These are phyloP conservation scores for Elongisporangium anandrum DNA, from an alignment of 352 stramenopile genomes.

Conservation along the genomic window DNA sequence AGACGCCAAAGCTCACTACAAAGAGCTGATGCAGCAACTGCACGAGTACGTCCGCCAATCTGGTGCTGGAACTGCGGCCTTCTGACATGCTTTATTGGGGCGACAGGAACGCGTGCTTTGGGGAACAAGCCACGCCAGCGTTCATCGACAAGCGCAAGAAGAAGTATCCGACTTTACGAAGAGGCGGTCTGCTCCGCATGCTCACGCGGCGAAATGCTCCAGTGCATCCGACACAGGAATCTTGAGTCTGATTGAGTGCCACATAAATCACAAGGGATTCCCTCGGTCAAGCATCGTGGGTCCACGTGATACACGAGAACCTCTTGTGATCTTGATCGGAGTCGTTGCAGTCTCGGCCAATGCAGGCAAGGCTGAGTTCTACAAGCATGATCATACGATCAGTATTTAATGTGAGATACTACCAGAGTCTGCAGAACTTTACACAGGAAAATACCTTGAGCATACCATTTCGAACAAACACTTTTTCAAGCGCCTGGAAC, in stretches of 20 bases:
- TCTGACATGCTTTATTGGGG: conserved; percentile 1
- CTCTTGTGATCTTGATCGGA: conserved; percentile 1
- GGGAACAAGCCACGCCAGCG: conserved; percentile 32
- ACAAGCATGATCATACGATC: not conserved
- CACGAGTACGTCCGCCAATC: conserved; percentile 21
- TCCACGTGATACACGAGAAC: not conserved
- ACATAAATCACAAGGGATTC: not conserved
- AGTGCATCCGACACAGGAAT: conserved; percentile 36
- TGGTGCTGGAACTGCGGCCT: not conserved
- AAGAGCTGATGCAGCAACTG: conserved; percentile 39
- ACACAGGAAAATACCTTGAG: conserved; percentile 25
- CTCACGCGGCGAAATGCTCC: conserved; percentile 35
- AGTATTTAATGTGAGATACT: not conserved
- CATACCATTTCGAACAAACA: conserved; percentile 38
- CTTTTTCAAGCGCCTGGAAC: conserved; percentile 55
- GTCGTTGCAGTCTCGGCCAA: not conserved
- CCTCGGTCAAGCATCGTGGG: not conserved
- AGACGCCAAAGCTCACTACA: conserved; percentile 25
- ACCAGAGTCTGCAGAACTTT: not conserved
- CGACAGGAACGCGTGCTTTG: conserved; percentile 45
- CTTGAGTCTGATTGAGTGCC: not conserved
- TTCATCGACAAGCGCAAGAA: conserved; percentile 37
- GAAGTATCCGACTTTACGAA: conserved; percentile 13
- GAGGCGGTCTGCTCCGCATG: conserved; percentile 20
- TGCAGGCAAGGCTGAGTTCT: not conserved